phyloP scores from a whole-genome alignment of 306 rosid species.

The Hylodesmum podocarpum region DNA sequence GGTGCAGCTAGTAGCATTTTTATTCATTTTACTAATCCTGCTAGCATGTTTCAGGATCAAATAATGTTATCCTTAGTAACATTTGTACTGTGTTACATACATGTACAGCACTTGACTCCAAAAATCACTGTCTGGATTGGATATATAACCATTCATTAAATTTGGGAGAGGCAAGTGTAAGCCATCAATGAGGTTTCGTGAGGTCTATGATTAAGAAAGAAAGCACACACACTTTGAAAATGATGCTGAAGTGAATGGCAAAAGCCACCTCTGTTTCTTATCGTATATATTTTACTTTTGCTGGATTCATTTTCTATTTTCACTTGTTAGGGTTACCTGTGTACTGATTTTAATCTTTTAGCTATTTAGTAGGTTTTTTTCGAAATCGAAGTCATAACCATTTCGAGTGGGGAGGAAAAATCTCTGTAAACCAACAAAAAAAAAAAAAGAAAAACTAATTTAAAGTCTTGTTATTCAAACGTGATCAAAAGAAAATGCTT shows the following conservation, averaged over 20 bases:
- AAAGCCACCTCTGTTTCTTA: not conserved
- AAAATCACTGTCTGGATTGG: not conserved
- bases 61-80: not conserved
- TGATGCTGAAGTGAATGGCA: not conserved
- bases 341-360: too few relatives aligned
- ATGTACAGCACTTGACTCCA: not conserved
- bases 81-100: not conserved
- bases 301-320: not conserved
- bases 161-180: not conserved
- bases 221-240: not conserved
- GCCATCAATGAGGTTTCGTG: not conserved
- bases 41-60: conserved; percentile 19
- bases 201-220: not conserved
- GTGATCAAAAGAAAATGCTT: too few relatives aligned
- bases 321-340: not conserved
- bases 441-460: too few relatives aligned
- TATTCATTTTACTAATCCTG: conserved; percentile 18
- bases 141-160: not conserved
- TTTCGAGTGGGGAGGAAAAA: too few relatives aligned
- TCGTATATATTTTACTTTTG: not conserved
- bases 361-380: too few relatives aligned
- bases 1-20: conserved; percentile 17
- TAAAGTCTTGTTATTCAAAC: too few relatives aligned
- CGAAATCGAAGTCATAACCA: too few relatives aligned
- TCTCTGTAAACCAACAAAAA: too few relatives aligned